Base-by-base conservation (phyloP, 228 moss, liverwort and hornwort genomes). In the Sphagnum magellanicum region DNA sequence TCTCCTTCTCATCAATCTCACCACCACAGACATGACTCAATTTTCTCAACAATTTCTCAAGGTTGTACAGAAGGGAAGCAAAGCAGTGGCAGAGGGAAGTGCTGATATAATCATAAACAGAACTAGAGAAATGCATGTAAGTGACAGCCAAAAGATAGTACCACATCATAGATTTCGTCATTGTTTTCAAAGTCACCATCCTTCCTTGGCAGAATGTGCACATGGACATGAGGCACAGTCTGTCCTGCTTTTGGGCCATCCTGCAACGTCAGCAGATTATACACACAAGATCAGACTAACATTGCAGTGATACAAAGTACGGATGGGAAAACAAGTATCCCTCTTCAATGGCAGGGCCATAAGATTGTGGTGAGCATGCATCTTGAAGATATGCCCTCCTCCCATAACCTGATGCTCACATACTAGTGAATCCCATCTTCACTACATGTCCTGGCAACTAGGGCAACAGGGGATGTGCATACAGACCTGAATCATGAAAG, bases 211-310 rank as follows among this genome's bases (percentile, higher is more conserved):
- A 94, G 88, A 57, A 98, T 75, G 77, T 98, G 98, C 5, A 98
- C 81, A 79, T 98, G 94, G 67, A 98, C 87, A 73, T 98, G 98
- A 13, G 98, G 85, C 47, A 98, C 98, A 69, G 87, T 92, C 81
- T 94, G 94, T 68, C 94, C 98, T 49, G 98, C 98, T 70, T 92
- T 87, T 71, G 90, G 84, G 71, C 98, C 98, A 79, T 98, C 98
- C 98, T 98, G 83, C 53, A 47, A 49, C 2, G 1, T 8, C 1
- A 55, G 55, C 4, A 55, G 55, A 12, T 32, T 55, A 55, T 55
- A 55, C 55, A 55, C 55, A 8, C 55, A 8, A 55, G 9, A 55
- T 55, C 12, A 3, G 55, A 32, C 32, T 32, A 32, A 32, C 32
- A 32, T 32, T 32, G 32, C 32, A 32, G 32, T 32, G 32, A 32